Conservation (phyloP, 2,329 filamentous ascomycete species). For the Keithomyces neogunnii region DNA sequence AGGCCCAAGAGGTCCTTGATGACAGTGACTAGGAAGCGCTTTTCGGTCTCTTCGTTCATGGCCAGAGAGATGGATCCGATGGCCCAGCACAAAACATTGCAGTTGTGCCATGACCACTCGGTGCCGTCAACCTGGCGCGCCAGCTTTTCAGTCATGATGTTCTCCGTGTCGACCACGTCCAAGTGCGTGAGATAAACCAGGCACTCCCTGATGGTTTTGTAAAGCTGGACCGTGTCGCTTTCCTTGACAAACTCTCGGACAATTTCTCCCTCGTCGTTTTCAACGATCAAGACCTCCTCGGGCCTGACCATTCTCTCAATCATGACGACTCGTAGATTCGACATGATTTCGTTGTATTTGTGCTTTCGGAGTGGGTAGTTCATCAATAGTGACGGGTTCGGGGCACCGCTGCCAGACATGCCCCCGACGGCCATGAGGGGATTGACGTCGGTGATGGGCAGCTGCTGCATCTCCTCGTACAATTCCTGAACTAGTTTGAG, state of each 20-base stretch:
- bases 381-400: slow-evolving; percentile 73
- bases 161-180: slow-evolving; percentile 94
- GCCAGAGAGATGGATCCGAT: slow-evolving; percentile 97
- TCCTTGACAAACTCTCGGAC: slow-evolving; percentile 99
- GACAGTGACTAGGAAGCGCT: slow-evolving; percentile 94
- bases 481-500: slow-evolving; percentile 95
- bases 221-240: slow-evolving; percentile 96
- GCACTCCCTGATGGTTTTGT: slow-evolving; percentile 97
- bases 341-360: slow-evolving; percentile 91
- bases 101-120: slow-evolving; percentile 99
- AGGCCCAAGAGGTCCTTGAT: slow-evolving; percentile 96
- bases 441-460: slow-evolving; percentile 89
- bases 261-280: slow-evolving; percentile 98
- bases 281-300: slow-evolving; percentile 97
- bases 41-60: slow-evolving; percentile 99
- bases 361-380: slow-evolving; percentile 95
- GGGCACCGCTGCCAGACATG: slow-evolving; percentile 70
- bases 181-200: slow-evolving; percentile 95
- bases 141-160: slow-evolving; percentile 98
- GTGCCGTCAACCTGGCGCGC: slow-evolving; percentile 87
- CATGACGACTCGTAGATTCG: slow-evolving; percentile 94
- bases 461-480: slow-evolving; percentile 97
- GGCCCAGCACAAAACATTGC: slow-evolving; percentile 98
- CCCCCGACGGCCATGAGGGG: slow-evolving; percentile 73
- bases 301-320: slow-evolving; percentile 99